Evolutionary conservation across 805 yeast genomes (phyloP), one percentile per base, ranked within the genome.

Genomic region (Phaffomyces opuntiae): DNA sequence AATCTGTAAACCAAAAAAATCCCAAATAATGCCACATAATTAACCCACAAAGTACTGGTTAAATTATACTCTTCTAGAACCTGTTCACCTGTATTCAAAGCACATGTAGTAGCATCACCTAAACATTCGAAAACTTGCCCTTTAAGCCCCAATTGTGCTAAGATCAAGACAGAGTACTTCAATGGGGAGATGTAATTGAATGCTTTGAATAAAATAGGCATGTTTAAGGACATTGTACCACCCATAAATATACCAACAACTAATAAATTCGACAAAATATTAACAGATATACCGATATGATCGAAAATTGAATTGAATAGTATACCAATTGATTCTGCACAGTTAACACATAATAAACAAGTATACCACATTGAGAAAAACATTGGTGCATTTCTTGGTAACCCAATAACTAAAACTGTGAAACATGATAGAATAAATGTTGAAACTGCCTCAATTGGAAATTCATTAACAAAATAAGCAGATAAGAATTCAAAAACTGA

Each of bases 291-390:
- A 0, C 95, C 95, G 33, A 85, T 74, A 55, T 86, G 88, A 40
- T 72, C 66, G 55, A 87, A 80, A 0, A 82, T 56, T 9, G 88
- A 78, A 56, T 84, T 84, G 51, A 86, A 81, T 40, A 83, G 69
- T 3, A 87, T 82, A 1, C 95, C 95, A 34, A 87, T 68, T 1
- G 90, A 82, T 58, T 87, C 95, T 32, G 95, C 95, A 49, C 87
- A 77, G 49, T 81, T 80, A n/a, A 82, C 75, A 29, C 78, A 70
- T 11, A 75, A 63, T 40, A 77, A 64, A 0, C 81, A 57, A 19
- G 77, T 69, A 50, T 77, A 76, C 37, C 79, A 72, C 56, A 80
- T 69, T 0, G 81, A 73, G 55, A 87, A 87, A 55, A 75, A 87
- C 72, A 82, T 77, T 0, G 67, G 74, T 0, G 81, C 73, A 0